These are phyloP conservation scores for Ceratobasidium sp. DNA, from an alignment of 1,284 basidiomycete species.

Conservation along the genomic window DNA sequence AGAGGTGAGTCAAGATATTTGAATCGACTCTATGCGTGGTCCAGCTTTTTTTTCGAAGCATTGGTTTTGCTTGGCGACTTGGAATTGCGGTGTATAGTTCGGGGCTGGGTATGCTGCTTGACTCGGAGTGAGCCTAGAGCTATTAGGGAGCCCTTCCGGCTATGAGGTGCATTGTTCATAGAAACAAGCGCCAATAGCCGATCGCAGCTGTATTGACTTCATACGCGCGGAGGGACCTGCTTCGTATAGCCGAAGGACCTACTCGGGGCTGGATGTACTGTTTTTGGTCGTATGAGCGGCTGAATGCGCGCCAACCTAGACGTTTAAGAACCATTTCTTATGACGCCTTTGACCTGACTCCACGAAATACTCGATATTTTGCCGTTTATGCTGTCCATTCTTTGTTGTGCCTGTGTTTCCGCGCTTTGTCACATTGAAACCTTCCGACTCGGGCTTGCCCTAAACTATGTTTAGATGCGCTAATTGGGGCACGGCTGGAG, in stretches of 20 bases:
- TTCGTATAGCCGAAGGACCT: too few species aligned
- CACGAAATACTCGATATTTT: neutral
- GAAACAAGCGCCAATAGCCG: too few species aligned
- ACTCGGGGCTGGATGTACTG: neutral
- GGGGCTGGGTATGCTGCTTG: conserved; percentile 3
- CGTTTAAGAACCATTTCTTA: neutral
- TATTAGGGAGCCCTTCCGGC: too few species aligned
- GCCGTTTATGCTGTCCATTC: conserved; percentile 8
- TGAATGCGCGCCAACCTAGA: neutral
- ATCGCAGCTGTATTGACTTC: too few species aligned
- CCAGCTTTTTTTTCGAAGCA: neutral
- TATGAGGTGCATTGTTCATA: too few species aligned
- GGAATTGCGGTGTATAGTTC: neutral
- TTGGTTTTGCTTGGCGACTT: neutral
- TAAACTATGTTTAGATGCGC: neutral
- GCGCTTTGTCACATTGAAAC: conserved; percentile 2
- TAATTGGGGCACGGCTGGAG: neutral
- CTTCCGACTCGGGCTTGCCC: neutral
- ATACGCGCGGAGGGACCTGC: too few species aligned
- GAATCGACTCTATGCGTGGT: neutral
- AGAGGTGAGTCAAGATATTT: conserved; percentile 10
- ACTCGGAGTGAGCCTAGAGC: too few species aligned
- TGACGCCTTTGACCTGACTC: neutral
- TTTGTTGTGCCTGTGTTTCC: conserved; percentile 11
- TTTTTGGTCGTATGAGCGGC: neutral